Evolutionary conservation across 2,329 filamentous ascomycete species (phyloP).

Genomic region (Cryphonectria carpinicola): DNA sequence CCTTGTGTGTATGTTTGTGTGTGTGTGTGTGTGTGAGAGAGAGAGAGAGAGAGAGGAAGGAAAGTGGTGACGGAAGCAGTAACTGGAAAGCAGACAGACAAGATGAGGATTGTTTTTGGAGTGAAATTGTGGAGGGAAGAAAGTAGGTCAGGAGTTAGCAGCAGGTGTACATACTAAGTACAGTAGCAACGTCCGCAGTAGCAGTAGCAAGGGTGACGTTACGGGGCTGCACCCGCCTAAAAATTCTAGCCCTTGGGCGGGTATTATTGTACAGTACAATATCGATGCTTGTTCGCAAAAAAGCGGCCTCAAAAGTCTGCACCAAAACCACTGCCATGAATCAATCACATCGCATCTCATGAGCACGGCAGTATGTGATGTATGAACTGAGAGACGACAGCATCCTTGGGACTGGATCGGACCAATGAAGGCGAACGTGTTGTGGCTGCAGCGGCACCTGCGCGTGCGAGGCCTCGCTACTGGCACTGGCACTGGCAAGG

Average conservation of each 20-base stretch:
- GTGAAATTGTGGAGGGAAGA: not conserved
- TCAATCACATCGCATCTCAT: not conserved
- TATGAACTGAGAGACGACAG: not conserved
- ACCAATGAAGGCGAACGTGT: conserved; percentile 31
- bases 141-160: not conserved
- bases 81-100: not conserved
- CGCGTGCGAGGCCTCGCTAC: conserved; percentile 46
- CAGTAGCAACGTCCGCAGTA: too few relatives aligned
- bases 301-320: not conserved
- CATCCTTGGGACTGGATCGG: not conserved
- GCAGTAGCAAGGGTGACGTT: conserved; percentile 7
- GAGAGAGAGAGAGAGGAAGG: not conserved
- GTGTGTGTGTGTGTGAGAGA: not conserved
- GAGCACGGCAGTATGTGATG: not conserved
- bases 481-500: conserved; percentile 19
- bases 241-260: not conserved
- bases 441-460: conserved; percentile 32
- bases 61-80: too few relatives aligned
- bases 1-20: too few relatives aligned
- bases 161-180: too few relatives aligned
- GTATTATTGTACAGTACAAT: too few relatives aligned
- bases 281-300: not conserved
- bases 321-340: not conserved
- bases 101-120: not conserved
- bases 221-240: conserved; percentile 1